Conservation (phyloP, 108 stramenopile species). For the Schizochytrium sp. region DNA sequence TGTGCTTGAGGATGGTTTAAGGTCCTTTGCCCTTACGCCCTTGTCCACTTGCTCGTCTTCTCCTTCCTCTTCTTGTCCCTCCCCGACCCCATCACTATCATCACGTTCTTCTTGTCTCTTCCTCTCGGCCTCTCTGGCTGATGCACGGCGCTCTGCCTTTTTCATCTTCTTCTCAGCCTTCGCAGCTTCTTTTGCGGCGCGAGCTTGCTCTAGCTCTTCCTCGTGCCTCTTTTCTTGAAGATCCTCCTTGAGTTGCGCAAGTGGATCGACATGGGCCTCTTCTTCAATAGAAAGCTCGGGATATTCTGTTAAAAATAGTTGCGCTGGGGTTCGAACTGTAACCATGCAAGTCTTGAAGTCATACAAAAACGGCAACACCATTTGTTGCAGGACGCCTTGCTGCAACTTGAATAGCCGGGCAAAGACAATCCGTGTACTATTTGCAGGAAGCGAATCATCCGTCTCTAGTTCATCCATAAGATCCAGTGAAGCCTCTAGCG, state of each 20-base stretch:
- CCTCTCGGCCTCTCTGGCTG: too few relatives aligned
- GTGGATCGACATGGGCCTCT: not conserved
- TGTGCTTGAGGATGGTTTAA: too few relatives aligned
- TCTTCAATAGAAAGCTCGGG: constrained; percentile 2
- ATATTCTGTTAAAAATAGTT: not conserved
- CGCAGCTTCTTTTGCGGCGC: not conserved
- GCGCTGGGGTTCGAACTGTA: not conserved
- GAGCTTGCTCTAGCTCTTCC: not conserved
- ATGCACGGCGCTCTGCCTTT: too few relatives aligned
- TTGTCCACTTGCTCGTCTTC: too few relatives aligned
- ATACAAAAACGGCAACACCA: not conserved
- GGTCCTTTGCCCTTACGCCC: too few relatives aligned
- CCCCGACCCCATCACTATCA: too few relatives aligned
- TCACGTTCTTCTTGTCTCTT: too few relatives aligned
- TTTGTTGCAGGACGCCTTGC: not conserved
- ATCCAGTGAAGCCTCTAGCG: not conserved
- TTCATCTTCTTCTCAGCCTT: too few relatives aligned
- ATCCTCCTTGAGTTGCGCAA: not conserved
- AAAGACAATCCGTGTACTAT: not conserved
- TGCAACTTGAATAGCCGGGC: constrained; percentile 10
- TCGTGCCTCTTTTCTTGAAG: not conserved
- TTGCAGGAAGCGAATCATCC: not conserved
- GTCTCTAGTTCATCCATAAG: not conserved
- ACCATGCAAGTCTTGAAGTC: not conserved
- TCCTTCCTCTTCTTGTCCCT: too few relatives aligned